Evolutionary conservation across 2,329 filamentous ascomycete species (phyloP).

Genomic region (Calonectria crousiana): DNA sequence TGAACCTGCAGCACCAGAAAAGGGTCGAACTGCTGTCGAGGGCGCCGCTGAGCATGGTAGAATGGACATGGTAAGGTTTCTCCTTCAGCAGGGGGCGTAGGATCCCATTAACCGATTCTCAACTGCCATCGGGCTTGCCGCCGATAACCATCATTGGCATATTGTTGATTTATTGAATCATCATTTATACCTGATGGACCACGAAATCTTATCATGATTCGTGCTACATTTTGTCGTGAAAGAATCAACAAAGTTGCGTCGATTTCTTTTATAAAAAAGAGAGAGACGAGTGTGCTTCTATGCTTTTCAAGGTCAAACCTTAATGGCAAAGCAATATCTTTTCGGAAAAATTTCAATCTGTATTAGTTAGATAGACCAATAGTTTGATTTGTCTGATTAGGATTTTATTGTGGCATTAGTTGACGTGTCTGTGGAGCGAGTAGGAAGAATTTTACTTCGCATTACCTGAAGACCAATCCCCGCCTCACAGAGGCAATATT

Average conservation of each 20-base stretch:
- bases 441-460: no score
- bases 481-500: no score
- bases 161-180: neutral
- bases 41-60: neutral
- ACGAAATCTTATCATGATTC: neutral
- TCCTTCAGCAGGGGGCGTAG: neutral
- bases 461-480: no score
- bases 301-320: no score
- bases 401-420: no score
- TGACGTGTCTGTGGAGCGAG: no score
- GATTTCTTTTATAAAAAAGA: no score
- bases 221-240: neutral
- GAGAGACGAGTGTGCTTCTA: no score
- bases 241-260: neutral
- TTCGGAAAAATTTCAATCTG: no score
- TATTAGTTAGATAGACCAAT: no score
- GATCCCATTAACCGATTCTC: neutral
- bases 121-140: neutral
- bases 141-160: neutral
- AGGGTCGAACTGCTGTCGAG: neutral
- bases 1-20: neutral
- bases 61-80: neutral
- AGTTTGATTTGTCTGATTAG: no score
- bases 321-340: no score
- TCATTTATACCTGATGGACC: neutral